Evolutionary conservation across 1,139 yeast genomes (phyloP).

Genomic region (Lodderomyces theae): DNA sequence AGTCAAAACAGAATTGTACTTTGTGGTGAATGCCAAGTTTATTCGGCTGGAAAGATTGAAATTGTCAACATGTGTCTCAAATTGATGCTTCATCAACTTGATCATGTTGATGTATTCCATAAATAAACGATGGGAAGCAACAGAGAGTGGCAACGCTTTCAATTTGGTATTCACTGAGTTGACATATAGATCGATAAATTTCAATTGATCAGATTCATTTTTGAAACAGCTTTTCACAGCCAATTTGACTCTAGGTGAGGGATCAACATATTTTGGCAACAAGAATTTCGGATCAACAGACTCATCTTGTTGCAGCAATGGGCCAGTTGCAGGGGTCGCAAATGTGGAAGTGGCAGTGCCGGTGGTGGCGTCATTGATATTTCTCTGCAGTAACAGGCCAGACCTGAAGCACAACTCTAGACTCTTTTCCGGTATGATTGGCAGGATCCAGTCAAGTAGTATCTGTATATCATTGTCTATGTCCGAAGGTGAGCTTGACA

Average conservation of each 20-base stretch:
- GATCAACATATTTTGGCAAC: conserved; percentile 20
- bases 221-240: conserved; percentile 41
- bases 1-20: conserved; percentile 26
- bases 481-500: conserved; percentile 24
- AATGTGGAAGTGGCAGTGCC: not conserved
- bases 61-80: conserved; percentile 15
- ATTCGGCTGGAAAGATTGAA: conserved; percentile 23
- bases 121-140: conserved; percentile 10
- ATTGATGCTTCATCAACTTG: conserved; percentile 18
- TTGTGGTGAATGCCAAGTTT: conserved; percentile 23
- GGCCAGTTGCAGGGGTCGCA: conserved; percentile 17
- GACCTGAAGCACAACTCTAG: conserved; percentile 4
- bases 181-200: conserved; percentile 34
- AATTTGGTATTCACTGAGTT: conserved; percentile 28
- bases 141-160: conserved; percentile 7
- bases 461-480: conserved; percentile 43
- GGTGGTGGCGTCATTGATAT: not conserved
- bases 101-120: conserved; percentile 18
- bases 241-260: conserved; percentile 35
- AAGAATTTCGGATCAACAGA: conserved; percentile 4
- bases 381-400: not conserved
- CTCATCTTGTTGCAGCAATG: conserved; percentile 17
- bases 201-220: conserved; percentile 31
- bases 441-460: conserved; percentile 39
- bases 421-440: conserved; percentile 21